phyloP scores from a whole-genome alignment of 208 protist genomes.

The Trypanosoma mega region DNA sequence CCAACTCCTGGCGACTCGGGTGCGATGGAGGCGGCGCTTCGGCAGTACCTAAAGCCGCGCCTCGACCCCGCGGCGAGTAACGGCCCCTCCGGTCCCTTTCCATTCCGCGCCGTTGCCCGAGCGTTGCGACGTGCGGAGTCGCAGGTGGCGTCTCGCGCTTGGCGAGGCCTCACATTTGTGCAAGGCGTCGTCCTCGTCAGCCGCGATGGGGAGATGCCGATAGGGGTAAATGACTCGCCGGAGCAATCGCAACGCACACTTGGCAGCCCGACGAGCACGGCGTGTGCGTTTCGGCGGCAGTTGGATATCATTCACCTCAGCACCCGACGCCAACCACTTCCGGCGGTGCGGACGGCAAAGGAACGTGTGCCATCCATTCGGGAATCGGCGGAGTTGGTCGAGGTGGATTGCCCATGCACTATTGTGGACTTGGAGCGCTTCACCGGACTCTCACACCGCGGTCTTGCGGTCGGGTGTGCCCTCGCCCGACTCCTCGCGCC shows the following conservation, averaged over 20 bases:
- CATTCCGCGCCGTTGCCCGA: slow-evolving; percentile 18
- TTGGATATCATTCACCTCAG: slow-evolving; percentile 16
- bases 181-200: slow-evolving; percentile 55
- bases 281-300: not conserved
- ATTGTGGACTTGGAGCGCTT: slow-evolving; percentile 46
- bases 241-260: too few relatives aligned
- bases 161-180: slow-evolving; percentile 17
- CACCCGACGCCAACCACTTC: not conserved
- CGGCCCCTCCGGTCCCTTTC: slow-evolving; percentile 13
- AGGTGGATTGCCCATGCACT: slow-evolving; percentile 27
- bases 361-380: not conserved
- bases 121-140: slow-evolving; percentile 14
- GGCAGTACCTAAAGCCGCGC: slow-evolving; percentile 9
- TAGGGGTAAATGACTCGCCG: too few relatives aligned
- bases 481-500: slow-evolving; percentile 41
- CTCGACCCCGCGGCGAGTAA: not conserved
- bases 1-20: slow-evolving; percentile 9
- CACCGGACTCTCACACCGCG: slow-evolving; percentile 44
- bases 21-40: slow-evolving; percentile 12
- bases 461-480: slow-evolving; percentile 46
- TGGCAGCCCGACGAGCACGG: not conserved
- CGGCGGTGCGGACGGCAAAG: not conserved
- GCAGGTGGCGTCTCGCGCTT: not conserved
- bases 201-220: slow-evolving; percentile 23
- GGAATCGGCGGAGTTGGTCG: not conserved